Conservation (phyloP, 1,284 basidiomycete genomes). For the Anthracocystis walkeri region DNA sequence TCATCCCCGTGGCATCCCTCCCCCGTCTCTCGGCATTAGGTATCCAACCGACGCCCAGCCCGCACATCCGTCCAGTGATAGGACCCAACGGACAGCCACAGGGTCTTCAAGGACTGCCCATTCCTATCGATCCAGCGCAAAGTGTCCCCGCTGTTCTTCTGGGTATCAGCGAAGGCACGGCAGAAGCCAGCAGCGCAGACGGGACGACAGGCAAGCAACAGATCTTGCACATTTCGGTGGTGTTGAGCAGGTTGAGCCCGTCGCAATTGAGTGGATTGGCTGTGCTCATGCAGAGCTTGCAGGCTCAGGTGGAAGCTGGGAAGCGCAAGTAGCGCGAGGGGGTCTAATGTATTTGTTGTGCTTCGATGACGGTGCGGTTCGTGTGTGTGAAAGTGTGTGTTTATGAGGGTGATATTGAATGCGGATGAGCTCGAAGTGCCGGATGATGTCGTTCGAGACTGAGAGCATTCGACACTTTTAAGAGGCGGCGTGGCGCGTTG, state of each 20-base stretch:
- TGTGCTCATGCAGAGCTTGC: constrained; percentile 63
- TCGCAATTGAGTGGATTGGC: constrained; percentile 64
- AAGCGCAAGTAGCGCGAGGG: constrained; percentile 23
- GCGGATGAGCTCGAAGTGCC: neutral
- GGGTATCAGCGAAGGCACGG: constrained; percentile 60
- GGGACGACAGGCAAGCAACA: constrained; percentile 45
- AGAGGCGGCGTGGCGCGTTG: too few species aligned
- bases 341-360: neutral
- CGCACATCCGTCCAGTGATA: constrained; percentile 59
- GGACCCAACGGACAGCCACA: constrained; percentile 41
- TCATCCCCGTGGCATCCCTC: constrained; percentile 63
- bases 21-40: constrained; percentile 60
- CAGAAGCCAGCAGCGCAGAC: constrained; percentile 12
- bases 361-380: neutral
- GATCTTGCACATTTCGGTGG: constrained; percentile 64
- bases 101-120: constrained; percentile 49
- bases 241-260: constrained; percentile 62
- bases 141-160: constrained; percentile 61
- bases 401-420: neutral
- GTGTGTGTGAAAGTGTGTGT: neutral
- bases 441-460: too few species aligned
- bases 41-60: constrained; percentile 59
- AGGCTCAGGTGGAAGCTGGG: constrained; percentile 49
- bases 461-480: too few species aligned
- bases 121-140: constrained; percentile 59